Evolutionary conservation across 2,329 filamentous ascomycete genomes (phyloP).

Genomic region (Chaetoscypha palmicola): DNA sequence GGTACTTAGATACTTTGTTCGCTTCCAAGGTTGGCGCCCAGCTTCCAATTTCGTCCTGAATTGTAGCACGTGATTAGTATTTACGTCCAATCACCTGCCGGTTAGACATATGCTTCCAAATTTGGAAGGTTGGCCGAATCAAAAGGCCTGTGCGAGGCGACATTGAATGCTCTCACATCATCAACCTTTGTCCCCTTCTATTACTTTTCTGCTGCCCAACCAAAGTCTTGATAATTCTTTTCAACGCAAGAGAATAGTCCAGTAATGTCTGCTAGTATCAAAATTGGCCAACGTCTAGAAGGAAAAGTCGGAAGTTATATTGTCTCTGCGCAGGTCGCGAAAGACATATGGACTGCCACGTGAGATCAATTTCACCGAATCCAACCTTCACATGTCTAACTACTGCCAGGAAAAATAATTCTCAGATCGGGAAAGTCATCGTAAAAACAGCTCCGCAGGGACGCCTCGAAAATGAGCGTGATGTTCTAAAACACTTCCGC

Average conservation of each 20-base stretch:
- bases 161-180: neutral
- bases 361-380: slow-evolving; percentile 16
- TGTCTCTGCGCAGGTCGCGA: slow-evolving; percentile 16
- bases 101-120: too few relatives aligned
- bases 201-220: slow-evolving; percentile 14
- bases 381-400: slow-evolving; percentile 18
- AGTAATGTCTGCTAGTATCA: slow-evolving; percentile 19
- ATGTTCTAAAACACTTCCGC: slow-evolving; percentile 21
- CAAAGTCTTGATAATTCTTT: slow-evolving; percentile 12
- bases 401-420: slow-evolving; percentile 17
- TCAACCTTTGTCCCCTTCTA: slow-evolving; percentile 12
- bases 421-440: slow-evolving; percentile 19
- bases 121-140: neutral
- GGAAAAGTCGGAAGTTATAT: slow-evolving; percentile 21
- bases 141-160: neutral
- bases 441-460: slow-evolving; percentile 20
- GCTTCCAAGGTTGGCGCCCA: too few relatives aligned
- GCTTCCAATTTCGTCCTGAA: neutral
- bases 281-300: slow-evolving; percentile 20
- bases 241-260: slow-evolving; percentile 12
- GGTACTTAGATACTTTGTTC: neutral
- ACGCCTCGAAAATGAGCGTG: slow-evolving; percentile 23
- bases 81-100: too few relatives aligned
- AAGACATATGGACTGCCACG: slow-evolving; percentile 22
- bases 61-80: neutral